These are phyloP conservation scores for Fusarium goolgardi DNA, from an alignment of 2,329 filamentous ascomycete species.

Conservation along the genomic window DNA sequence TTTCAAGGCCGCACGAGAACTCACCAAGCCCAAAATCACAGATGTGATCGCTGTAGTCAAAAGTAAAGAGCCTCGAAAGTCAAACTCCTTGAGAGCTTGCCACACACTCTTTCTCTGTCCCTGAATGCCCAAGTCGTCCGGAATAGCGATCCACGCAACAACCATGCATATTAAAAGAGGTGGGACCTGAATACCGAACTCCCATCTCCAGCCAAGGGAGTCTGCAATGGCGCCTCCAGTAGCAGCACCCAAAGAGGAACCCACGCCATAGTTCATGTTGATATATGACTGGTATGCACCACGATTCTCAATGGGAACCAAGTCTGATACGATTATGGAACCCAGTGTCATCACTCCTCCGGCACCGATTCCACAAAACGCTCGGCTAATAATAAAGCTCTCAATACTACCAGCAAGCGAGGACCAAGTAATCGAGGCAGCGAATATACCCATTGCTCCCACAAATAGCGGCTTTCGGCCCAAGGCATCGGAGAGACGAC, in stretches of 20 bases:
- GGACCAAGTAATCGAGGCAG: conserved; percentile 75
- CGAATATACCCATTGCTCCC: conserved; percentile 70
- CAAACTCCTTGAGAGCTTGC: conserved; percentile 67
- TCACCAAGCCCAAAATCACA: conserved; percentile 68
- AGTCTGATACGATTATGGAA: conserved; percentile 78
- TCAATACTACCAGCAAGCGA: conserved; percentile 73
- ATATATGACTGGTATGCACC: conserved; percentile 79
- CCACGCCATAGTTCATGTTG: conserved; percentile 72
- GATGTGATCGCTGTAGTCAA: conserved; percentile 66
- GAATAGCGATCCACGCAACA: conserved; percentile 61
- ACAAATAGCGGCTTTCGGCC: conserved; percentile 76
- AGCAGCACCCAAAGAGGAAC: conserved; percentile 71
- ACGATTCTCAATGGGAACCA: conserved; percentile 77
- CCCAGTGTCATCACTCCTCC: conserved; percentile 76
- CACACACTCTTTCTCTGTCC: conserved; percentile 57
- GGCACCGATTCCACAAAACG: conserved; percentile 77
- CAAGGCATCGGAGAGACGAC: conserved; percentile 78
- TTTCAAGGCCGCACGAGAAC: conserved; percentile 35
- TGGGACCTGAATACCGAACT: conserved; percentile 72
- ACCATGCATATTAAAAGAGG: conserved; percentile 60
- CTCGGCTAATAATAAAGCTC: conserved; percentile 77
- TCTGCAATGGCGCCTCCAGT: conserved; percentile 78
- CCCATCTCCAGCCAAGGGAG: conserved; percentile 78
- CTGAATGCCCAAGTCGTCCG: conserved; percentile 63
- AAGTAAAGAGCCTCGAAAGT: conserved; percentile 65